Evolutionary conservation across 768 basidiomycete species (phyloP), one percentile per base, ranked within the genome.

Genomic region (Podaxis rugospora): DNA sequence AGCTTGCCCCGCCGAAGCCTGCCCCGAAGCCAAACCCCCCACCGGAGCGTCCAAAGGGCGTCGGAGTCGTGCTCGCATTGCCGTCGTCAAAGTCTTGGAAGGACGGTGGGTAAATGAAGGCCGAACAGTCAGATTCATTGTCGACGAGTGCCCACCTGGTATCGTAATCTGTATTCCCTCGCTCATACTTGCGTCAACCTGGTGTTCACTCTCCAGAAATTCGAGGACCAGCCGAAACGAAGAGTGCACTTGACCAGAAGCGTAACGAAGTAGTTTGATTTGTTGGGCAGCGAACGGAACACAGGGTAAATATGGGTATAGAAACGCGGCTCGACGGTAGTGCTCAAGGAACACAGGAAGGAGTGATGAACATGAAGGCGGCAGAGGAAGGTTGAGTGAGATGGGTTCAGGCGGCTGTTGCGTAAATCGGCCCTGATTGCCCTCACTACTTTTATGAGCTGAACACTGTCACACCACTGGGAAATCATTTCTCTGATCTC

Each of bases 11-110:
- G 44, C 75, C 70, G 60, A 72, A 71, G 40, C 71, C 75, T 55
- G 69, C 70, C 56, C 74, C 74, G 36, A 79, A 79, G 51, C 80
- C 80, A 68, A 75, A 76, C 18, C 81, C 82, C 55, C 32, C 59
- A 18, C 59, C 59, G 21, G 81, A 71, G 35, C 89, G 85, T 57
- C 89, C 88, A 73, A 93, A 92, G 1, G 89, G 85, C 56, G 83
- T 84, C 21, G 89, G 84, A 2, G 82, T 78, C 53, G 80, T 75
- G 62, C 74, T 74, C 63, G 81, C 83, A 66, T 90, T 87, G 63
- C 90, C 89, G 65, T 92, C 90, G 66, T 87, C 88, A 73, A 93
- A 88, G 70, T 91, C 92, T 93, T 67, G 35, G 61, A 50, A 46
- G 64, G 66, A 65, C 46, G 44, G 59, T 44, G 54, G 52, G 39